Evolutionary conservation across 139 green algal species (phyloP).

Genomic region (Chlorella sp.): DNA sequence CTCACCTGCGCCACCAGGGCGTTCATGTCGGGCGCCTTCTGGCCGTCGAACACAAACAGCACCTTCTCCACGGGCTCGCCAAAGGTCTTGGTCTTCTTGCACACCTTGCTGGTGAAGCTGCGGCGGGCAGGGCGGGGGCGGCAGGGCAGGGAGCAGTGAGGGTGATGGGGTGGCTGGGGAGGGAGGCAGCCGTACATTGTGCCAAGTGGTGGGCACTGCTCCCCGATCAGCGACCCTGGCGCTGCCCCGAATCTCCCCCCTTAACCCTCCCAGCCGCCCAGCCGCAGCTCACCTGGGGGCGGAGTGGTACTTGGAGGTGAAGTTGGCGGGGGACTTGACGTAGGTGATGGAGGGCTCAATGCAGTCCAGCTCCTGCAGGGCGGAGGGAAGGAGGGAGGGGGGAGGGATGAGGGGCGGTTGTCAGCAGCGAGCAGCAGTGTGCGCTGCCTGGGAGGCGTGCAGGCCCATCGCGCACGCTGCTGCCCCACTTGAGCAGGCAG

Average conservation of each 20-base stretch:
- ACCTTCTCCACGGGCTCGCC: slow-evolving; percentile 39
- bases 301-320: slow-evolving; percentile 31
- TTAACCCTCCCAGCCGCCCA: no score
- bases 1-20: slow-evolving; percentile 29
- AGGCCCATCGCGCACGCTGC: background rate
- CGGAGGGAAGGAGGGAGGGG: background rate
- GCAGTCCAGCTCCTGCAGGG: slow-evolving; percentile 39
- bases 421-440: background rate
- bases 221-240: no score
- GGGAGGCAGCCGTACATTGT: no score
- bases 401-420: background rate
- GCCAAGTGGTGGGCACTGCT: no score
- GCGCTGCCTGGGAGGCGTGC: background rate
- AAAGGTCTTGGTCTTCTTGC: slow-evolving; percentile 47
- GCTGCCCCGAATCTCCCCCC: no score
- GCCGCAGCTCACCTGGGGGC: slow-evolving; percentile 24
- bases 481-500: background rate
- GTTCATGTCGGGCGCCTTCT: no score
- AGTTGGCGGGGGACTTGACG: slow-evolving; percentile 27
- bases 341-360: slow-evolving; percentile 40
- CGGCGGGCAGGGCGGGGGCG: background rate
- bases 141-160: background rate
- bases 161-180: background rate
- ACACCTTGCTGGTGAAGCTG: slow-evolving; percentile 44
- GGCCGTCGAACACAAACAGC: slow-evolving; percentile 51